Base-by-base conservation (phyloP, 805 yeast genomes). In the Saccharomycopsis lassenensis region DNA sequence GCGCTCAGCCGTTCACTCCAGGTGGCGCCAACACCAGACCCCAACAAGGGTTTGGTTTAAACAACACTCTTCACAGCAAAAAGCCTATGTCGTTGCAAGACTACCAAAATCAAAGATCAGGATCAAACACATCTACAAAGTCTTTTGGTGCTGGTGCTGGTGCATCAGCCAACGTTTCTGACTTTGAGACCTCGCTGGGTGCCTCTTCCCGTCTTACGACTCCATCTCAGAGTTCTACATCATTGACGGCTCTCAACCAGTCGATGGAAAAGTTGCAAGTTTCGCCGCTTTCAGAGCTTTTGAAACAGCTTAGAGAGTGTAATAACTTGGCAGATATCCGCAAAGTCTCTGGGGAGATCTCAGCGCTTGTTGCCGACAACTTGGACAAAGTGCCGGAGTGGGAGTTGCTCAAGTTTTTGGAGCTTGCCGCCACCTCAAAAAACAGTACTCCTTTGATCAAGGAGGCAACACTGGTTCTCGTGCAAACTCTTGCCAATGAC, bases 391-490 rank as follows among this genome's bases (percentile, higher is more conserved):
- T 87, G 20, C 59, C 61, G 32, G 77, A 72, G 2, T 83, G 87
- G 85, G 67, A 74, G 33, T 44, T 91, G 14, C 51, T 56, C 10
- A 85, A 77, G 14, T 69, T 80, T 27, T 45, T 83, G 37, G 65
- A 73, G 41, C 69, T 86, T 27, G 63, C 89, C 38, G 53, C 73
- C 33, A 85, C 82, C 54, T 69, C 82, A 29, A 89, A 86, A 55
- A 80, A 74, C 52, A 64, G 87, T 3, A 15, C 40, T 15, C 61
- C 83, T 5, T 54, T 82, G 31, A 69, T 80, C 29, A 76, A 94
- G 58, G 97, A 89, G 58, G 67, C 85, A 18, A 74, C 82, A 2
- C 66, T 79, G 58, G 50, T 82, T 24, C 59, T 86, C 22, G 17
- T 40, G 10, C 46, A 43, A 37, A 64, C 67, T 36, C 55, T 73